A percentile compares a stretch with the other conserved stretches of the same genome.
Evolutionary conservation across 2,329 filamentous ascomycete genomes (phyloP).

Genomic region (Xylariaceae sp.): DNA sequence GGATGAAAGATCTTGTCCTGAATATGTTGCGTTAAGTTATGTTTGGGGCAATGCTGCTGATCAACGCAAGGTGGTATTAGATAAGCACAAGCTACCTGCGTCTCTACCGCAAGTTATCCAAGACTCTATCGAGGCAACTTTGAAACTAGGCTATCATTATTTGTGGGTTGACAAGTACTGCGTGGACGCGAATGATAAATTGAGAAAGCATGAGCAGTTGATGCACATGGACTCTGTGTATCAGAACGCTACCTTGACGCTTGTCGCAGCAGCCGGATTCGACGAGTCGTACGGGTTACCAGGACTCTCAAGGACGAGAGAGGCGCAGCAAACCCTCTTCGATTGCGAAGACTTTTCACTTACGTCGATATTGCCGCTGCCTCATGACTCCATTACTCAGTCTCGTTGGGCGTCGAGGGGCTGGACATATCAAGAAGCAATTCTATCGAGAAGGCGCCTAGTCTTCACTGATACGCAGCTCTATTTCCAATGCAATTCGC

Average conservation of each 20-base stretch:
- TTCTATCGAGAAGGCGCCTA: slow-evolving; percentile 26
- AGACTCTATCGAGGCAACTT: slow-evolving; percentile 7
- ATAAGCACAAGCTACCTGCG: not conserved
- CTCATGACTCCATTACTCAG: slow-evolving; percentile 4
- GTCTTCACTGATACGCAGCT: slow-evolving; percentile 29
- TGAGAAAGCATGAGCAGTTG: slow-evolving; percentile 12
- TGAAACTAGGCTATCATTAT: slow-evolving; percentile 9
- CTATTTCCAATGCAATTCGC: slow-evolving; percentile 16
- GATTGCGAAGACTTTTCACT: slow-evolving; percentile 2
- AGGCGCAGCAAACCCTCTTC: not conserved
- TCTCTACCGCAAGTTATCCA: slow-evolving; percentile 1
- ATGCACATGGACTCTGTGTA: slow-evolving; percentile 16
- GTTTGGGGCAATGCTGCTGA: slow-evolving; percentile 2
- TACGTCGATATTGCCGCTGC: slow-evolving; percentile 6
- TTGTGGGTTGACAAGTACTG: slow-evolving; percentile 15
- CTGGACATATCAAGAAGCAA: slow-evolving; percentile 35
- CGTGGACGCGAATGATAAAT: slow-evolving; percentile 4
- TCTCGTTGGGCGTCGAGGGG: slow-evolving; percentile 21
- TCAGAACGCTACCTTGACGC: slow-evolving; percentile 10
- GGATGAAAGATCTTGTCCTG: not conserved
- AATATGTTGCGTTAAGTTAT: slow-evolving; percentile 4
- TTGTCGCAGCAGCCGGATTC: slow-evolving; percentile 9
- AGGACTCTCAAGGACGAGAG: slow-evolving; percentile 1
- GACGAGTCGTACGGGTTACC: slow-evolving; percentile 13
- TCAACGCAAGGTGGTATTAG: not conserved